These are phyloP conservation scores for Colletotrichum chrysophilum DNA, from an alignment of 2,329 filamentous ascomycete genomes.

Conservation along the genomic window DNA sequence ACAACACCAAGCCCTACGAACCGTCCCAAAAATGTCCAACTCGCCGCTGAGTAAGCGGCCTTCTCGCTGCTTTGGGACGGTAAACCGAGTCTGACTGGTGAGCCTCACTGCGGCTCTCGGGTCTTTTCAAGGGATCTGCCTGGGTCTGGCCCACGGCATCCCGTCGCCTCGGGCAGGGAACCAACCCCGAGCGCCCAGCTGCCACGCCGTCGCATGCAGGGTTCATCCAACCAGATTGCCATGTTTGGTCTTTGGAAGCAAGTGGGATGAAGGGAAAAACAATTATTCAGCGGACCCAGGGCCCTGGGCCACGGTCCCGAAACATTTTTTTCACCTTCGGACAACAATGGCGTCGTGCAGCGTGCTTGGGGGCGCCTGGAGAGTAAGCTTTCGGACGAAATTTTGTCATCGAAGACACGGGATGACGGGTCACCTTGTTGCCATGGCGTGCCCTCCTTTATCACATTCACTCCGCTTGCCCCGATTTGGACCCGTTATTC, in stretches of 20 bases:
- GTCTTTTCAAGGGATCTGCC: neutral
- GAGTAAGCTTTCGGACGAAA: neutral
- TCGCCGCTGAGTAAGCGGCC: conserved; percentile 4
- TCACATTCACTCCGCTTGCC: neutral
- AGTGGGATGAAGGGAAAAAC: neutral
- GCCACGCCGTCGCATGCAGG: neutral
- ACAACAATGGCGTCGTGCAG: neutral
- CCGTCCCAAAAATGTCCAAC: neutral
- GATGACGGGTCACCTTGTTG: neutral
- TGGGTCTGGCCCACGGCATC: neutral
- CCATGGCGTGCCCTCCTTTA: neutral
- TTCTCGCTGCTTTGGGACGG: neutral
- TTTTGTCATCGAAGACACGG: neutral
- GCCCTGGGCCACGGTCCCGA: neutral
- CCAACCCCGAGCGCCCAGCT: neutral
- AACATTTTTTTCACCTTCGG: neutral
- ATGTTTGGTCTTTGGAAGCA: neutral
- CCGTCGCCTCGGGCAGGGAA: neutral
- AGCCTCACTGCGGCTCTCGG: neutral
- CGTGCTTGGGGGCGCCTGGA: neutral
- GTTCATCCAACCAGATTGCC: neutral
- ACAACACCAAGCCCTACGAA: neutral
- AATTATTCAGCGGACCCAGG: neutral
- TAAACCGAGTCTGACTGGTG: neutral
- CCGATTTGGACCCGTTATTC: neutral